Percentiles rank a stretch among this genome's conserved stretches.
phyloP scores from a whole-genome alignment of 805 yeast species.

The Starmerella riodocensis region DNA sequence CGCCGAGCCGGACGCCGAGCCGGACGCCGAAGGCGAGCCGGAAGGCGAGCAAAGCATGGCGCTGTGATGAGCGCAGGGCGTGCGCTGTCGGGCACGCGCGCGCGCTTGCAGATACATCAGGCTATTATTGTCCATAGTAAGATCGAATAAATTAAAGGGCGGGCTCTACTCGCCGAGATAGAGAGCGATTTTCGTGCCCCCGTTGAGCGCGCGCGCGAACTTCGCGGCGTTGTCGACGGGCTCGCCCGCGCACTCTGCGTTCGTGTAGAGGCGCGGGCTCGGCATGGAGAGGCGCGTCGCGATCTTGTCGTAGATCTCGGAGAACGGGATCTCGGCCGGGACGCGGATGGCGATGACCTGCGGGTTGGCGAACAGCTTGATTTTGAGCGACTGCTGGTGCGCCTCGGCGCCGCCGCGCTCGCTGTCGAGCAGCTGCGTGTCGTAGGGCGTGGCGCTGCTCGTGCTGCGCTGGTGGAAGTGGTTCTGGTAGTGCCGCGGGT shows the following conservation, averaged over 20 bases:
- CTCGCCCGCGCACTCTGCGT: slow-evolving; percentile 22
- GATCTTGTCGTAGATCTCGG: slow-evolving; percentile 24
- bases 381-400: slow-evolving; percentile 22
- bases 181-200: slow-evolving; percentile 25
- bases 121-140: no score
- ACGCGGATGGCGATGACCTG: slow-evolving; percentile 31
- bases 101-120: no score
- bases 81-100: no score
- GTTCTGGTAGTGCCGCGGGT: background rate
- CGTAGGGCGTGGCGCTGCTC: background rate
- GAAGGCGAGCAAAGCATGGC: no score
- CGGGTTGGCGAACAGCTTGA: slow-evolving; percentile 29
- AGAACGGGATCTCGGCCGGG: slow-evolving; percentile 25
- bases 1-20: no score
- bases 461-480: background rate
- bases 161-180: slow-evolving; percentile 11
- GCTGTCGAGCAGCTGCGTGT: slow-evolving; percentile 1
- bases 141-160: no score
- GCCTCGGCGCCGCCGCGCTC: background rate
- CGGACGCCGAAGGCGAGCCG: no score
- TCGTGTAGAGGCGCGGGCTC: slow-evolving; percentile 22
- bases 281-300: slow-evolving; percentile 26
- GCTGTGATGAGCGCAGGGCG: no score
- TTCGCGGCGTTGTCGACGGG: slow-evolving; percentile 23
- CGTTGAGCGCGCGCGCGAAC: slow-evolving; percentile 23